Base-by-base conservation (phyloP, 345 rosid genomes). In the Hevea brasiliensis region DNA sequence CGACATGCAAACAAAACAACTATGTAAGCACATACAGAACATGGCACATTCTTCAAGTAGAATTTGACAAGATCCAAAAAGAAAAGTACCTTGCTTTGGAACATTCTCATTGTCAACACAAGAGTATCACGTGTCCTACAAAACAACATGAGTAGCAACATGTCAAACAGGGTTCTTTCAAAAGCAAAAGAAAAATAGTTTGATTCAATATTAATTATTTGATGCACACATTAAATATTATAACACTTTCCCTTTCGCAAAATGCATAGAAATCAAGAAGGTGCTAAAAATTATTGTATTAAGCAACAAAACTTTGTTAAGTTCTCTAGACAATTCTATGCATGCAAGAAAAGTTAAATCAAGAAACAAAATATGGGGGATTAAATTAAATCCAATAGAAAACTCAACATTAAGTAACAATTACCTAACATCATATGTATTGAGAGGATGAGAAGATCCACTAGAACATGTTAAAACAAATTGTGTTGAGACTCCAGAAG, bases 401-500 rank as follows among this genome's bases (percentile, higher is more conserved):
- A 45, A 6, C 14, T 59, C 18, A 29, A 23, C 12, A 32, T n/a
- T 9, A 3, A 57, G 18, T 57, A 64, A 40, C 24, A 68, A 74
- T 76, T 86, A 92, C 98, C 97, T 77, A 78, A 89, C 83, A 65
- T 72, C 72, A 70, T 79, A 78, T 65, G 97, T 85, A 77, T 76
- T 88, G 61, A 90, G 77, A 78, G 97, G 94, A 77, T 72, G 73
- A 69, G 88, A 92, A 65, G 93, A 89, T 74, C 96, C 98, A 83
- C 85, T 86, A 44, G 85, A 86, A 81, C 89, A 83, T 70, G 90
- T 84, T 40, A 92, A 81, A 75, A 94, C 93, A 81, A 92, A 89
- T 74, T 94, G 98, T 54, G 85, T 82, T 60, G 96, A 92, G 50
- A 70, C 56, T 75, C 96, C 97, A 81, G 86, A 80, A 44, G 97